Evolutionary conservation across 2,329 filamentous ascomycete species (phyloP).

Genomic region (Trichoderma atroviride): DNA sequence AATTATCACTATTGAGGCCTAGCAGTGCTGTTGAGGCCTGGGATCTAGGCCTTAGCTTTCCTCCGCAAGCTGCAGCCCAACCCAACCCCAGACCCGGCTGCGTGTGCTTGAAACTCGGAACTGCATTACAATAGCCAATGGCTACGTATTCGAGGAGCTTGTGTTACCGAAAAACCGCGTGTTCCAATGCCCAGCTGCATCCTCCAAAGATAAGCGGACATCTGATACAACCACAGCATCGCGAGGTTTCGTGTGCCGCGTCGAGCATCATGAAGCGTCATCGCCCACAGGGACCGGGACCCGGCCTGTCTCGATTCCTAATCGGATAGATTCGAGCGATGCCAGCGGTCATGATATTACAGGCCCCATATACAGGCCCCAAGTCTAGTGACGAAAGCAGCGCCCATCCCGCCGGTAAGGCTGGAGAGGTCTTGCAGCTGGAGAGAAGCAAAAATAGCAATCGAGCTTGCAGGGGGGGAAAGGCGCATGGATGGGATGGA

Average conservation of each 20-base stretch:
- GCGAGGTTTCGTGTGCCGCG: neutral
- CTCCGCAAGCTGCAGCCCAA: neutral
- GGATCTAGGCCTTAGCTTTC: conserved; percentile 10
- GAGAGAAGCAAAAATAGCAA: conserved; percentile 22
- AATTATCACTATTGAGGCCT: neutral
- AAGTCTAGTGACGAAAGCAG: conserved; percentile 12
- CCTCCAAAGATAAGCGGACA: too few species aligned
- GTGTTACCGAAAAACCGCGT: neutral
- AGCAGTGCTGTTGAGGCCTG: neutral
- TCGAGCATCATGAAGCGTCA: neutral
- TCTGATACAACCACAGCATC: neutral
- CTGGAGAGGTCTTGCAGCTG: conserved; percentile 2
- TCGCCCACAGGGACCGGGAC: neutral
- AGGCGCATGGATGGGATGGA: neutral
- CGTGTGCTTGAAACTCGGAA: neutral
- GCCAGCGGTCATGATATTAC: neutral
- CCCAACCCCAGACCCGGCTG: neutral
- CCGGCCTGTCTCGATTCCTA: conserved; percentile 1
- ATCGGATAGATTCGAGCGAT: neutral
- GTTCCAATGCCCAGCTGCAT: neutral
- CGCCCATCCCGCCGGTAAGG: conserved; percentile 9
- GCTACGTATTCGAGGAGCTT: neutral
- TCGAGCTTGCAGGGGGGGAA: neutral
- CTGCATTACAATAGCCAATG: neutral
- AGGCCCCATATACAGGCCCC: neutral